Conservation (phyloP, 768 basidiomycete genomes). For the Leccinum subtestaceum region DNA sequence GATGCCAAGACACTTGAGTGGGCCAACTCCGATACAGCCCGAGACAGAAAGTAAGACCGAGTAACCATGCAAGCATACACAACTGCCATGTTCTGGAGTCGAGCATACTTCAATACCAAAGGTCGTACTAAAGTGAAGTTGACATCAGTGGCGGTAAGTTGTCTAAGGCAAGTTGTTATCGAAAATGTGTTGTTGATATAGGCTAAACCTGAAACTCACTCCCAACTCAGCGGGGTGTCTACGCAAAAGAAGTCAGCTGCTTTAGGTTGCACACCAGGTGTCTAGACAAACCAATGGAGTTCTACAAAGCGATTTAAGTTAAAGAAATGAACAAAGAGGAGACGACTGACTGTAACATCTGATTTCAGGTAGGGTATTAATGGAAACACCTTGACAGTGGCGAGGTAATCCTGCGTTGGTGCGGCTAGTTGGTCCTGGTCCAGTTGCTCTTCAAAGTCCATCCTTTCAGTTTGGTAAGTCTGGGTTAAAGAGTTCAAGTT, state of each 20-base stretch:
- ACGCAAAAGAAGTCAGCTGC: background rate
- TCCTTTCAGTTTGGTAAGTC: slow-evolving; percentile 14
- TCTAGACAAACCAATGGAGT: slow-evolving; percentile 27
- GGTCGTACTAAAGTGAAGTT: slow-evolving; percentile 80
- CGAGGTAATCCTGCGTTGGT: slow-evolving; percentile 55
- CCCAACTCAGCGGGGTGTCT: slow-evolving; percentile 79
- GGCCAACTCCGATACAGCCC: slow-evolving; percentile 69
- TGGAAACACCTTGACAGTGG: slow-evolving; percentile 75
- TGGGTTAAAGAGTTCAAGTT: background rate
- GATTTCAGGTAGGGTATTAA: slow-evolving; percentile 69
- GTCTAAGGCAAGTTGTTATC: slow-evolving; percentile 40
- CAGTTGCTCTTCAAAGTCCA: slow-evolving; percentile 36
- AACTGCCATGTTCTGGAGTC: slow-evolving; percentile 68
- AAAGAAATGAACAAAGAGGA: slow-evolving; percentile 12
- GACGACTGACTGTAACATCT: slow-evolving; percentile 59
- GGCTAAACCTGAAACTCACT: slow-evolving; percentile 46
- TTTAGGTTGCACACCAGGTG: background rate
- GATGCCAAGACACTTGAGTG: slow-evolving; percentile 69
- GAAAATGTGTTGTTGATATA: background rate
- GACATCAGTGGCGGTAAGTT: slow-evolving; percentile 79
- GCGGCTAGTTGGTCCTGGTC: slow-evolving; percentile 39
- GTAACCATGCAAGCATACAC: slow-evolving; percentile 78
- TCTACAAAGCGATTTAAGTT: slow-evolving; percentile 16
- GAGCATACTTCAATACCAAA: slow-evolving; percentile 74
- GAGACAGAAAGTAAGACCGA: slow-evolving; percentile 72